Evolutionary conservation across 106 monocot genomes (phyloP).

Genomic region (Dendrobium huoshanense): DNA sequence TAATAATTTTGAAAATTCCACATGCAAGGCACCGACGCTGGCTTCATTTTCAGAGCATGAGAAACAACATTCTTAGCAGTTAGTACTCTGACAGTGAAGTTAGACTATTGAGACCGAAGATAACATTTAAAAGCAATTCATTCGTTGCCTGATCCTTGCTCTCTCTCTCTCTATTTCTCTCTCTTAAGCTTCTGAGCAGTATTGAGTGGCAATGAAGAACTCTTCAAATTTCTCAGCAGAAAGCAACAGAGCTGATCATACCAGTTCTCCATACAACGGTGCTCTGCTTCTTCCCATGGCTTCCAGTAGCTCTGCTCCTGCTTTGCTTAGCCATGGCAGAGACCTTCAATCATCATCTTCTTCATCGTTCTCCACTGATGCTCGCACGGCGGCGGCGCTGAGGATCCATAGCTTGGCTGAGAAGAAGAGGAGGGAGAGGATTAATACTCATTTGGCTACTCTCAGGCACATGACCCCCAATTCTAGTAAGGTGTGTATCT

Average conservation of each 20-base stretch:
- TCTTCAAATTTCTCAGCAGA: background rate
- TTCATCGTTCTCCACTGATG: slow-evolving; percentile 2
- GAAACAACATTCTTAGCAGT: too few species aligned
- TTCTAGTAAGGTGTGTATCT: slow-evolving; percentile 19
- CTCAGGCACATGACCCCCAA: slow-evolving; percentile 42
- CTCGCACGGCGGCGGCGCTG: slow-evolving; percentile 1
- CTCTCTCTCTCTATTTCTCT: background rate
- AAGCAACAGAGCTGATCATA: background rate
- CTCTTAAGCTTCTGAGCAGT: background rate
- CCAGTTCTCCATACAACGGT: background rate
- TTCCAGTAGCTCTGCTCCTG: background rate
- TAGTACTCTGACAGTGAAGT: too few species aligned
- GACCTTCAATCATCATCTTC: background rate
- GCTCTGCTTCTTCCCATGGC: background rate
- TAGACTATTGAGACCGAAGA: too few species aligned
- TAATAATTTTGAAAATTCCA: too few species aligned
- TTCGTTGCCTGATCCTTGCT: background rate
- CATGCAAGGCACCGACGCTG: too few species aligned
- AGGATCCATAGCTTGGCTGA: slow-evolving; percentile 40
- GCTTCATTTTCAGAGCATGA: too few species aligned
- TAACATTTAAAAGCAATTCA: too few species aligned
- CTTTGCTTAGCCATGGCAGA: background rate
- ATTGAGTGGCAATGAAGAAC: background rate
- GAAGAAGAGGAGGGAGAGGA: slow-evolving; percentile 42
- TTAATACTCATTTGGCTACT: slow-evolving; percentile 41